Evolutionary conservation across 2,329 filamentous ascomycete genomes (phyloP).

Genomic region (Volutella citrinella): DNA sequence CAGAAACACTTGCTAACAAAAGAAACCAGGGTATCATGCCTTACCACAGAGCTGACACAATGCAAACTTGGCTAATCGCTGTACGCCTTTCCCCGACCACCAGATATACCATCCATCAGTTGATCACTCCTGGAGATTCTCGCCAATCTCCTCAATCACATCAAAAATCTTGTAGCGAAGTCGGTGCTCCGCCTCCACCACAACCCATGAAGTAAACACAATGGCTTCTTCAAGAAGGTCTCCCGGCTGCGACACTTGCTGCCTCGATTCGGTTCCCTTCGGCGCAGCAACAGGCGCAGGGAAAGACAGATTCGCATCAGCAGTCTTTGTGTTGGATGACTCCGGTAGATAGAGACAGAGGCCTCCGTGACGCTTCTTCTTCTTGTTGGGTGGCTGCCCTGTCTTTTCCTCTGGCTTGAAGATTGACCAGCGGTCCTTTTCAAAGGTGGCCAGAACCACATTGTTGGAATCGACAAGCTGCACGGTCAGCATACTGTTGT

Average conservation of each 20-base stretch:
- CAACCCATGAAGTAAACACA: conserved; percentile 12
- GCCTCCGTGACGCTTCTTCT: conserved; percentile 2
- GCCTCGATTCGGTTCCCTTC: neutral
- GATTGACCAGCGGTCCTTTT: conserved; percentile 9
- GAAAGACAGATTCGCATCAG: neutral
- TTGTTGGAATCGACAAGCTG: conserved; percentile 3
- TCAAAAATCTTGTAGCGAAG: conserved; percentile 10
- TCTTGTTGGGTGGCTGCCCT: conserved; percentile 3
- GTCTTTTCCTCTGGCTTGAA: conserved; percentile 1
- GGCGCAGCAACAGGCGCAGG: neutral
- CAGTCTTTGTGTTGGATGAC: neutral
- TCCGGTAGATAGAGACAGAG: conserved; percentile 3
- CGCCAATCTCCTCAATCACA: conserved; percentile 9
- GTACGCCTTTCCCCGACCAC: no score
- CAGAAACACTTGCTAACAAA: no score
- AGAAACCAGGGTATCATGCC: no score
- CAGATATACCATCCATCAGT: neutral
- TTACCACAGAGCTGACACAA: no score
- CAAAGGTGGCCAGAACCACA: conserved; percentile 6
- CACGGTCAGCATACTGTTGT: neutral
- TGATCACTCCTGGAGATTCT: conserved; percentile 5
- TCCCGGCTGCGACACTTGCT: neutral
- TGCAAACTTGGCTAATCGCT: no score
- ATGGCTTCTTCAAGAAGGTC: conserved; percentile 8
- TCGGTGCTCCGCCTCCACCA: conserved; percentile 8